These are phyloP conservation scores for Teunomyces pallodes DNA, from an alignment of 805 yeast genomes.

Conservation along the genomic window DNA sequence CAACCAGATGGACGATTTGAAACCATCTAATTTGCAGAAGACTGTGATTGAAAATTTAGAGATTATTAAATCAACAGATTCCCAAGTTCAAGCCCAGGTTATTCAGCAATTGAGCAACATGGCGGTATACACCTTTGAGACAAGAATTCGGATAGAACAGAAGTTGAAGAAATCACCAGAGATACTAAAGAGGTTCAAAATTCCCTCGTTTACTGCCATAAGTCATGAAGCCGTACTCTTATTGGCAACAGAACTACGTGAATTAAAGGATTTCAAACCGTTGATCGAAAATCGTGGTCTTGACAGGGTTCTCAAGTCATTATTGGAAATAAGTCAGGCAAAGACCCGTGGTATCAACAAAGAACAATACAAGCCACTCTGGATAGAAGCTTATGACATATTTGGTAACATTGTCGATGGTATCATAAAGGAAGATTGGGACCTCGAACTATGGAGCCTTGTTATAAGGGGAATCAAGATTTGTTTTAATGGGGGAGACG, in stretches of 20 bases:
- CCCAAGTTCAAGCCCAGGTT: slow-evolving; percentile 40
- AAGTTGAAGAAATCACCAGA: slow-evolving; percentile 41
- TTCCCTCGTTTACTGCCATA: slow-evolving; percentile 64
- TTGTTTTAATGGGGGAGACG: slow-evolving; percentile 37
- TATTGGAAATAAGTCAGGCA: slow-evolving; percentile 51
- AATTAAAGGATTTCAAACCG: slow-evolving; percentile 24
- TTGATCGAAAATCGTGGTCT: slow-evolving; percentile 47
- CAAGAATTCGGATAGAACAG: slow-evolving; percentile 53
- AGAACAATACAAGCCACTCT: slow-evolving; percentile 37
- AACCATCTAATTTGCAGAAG: slow-evolving; percentile 60
- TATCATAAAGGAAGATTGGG: slow-evolving; percentile 19
- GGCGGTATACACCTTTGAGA: slow-evolving; percentile 58
- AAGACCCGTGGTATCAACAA: slow-evolving; percentile 36
- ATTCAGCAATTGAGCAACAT: slow-evolving; percentile 55
- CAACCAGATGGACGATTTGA: slow-evolving; percentile 47
- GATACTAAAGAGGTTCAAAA: slow-evolving; percentile 46
- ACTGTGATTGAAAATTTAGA: slow-evolving; percentile 53
- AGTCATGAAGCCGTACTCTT: slow-evolving; percentile 47
- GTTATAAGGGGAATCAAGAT: slow-evolving; percentile 41
- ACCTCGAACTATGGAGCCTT: slow-evolving; percentile 37
- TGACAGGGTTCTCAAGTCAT: slow-evolving; percentile 43
- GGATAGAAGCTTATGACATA: slow-evolving; percentile 51
- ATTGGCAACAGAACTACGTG: slow-evolving; percentile 36
- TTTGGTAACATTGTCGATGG: slow-evolving; percentile 34
- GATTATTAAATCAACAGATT: slow-evolving; percentile 25